Evolutionary conservation across 352 stramenopile genomes (phyloP).

Genomic region (Globisporangium barbulae): DNA sequence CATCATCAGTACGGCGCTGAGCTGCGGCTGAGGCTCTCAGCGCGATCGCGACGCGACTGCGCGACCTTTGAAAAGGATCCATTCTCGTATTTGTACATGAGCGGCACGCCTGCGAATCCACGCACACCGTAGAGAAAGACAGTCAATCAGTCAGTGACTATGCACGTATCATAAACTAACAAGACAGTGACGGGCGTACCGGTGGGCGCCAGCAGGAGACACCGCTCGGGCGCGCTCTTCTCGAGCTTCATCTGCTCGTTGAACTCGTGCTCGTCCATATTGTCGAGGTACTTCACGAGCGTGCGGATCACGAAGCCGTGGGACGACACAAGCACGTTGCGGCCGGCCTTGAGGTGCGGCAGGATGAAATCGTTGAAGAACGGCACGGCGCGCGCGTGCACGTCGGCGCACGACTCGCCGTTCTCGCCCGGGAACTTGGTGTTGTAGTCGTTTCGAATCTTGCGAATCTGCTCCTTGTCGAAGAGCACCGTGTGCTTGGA

Average conservation of each 20-base stretch:
- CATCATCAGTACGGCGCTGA: constrained; percentile 56
- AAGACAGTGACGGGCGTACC: constrained; percentile 26
- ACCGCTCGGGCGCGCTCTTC: constrained; percentile 72
- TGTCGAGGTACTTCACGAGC: constrained; percentile 81
- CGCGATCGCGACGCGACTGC: constrained; percentile 66
- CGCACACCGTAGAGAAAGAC: not conserved
- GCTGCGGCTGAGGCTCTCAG: constrained; percentile 70
- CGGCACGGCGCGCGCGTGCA: constrained; percentile 70
- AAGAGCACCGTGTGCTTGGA: constrained; percentile 71
- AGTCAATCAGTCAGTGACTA: not conserved
- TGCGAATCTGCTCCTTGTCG: constrained; percentile 67
- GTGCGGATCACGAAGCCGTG: constrained; percentile 85
- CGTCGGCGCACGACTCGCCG: constrained; percentile 79
- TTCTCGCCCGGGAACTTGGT: constrained; percentile 78
- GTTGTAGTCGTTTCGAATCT: constrained; percentile 78
- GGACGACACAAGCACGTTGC: constrained; percentile 77
- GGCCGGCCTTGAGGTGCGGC: constrained; percentile 63
- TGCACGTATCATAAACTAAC: not conserved
- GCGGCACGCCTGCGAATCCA: constrained; percentile 49
- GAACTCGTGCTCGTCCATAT: constrained; percentile 72
- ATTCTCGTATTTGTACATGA: constrained; percentile 83
- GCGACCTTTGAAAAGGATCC: constrained; percentile 69
- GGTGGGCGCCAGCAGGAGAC: constrained; percentile 68
- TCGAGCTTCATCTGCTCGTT: constrained; percentile 84
- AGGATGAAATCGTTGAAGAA: constrained; percentile 80